A percentile compares a stretch with the other conserved stretches of the same genome.
phyloP scores from a whole-genome alignment of 768 basidiomycete genomes.

The Fistulinella prunicolor region DNA sequence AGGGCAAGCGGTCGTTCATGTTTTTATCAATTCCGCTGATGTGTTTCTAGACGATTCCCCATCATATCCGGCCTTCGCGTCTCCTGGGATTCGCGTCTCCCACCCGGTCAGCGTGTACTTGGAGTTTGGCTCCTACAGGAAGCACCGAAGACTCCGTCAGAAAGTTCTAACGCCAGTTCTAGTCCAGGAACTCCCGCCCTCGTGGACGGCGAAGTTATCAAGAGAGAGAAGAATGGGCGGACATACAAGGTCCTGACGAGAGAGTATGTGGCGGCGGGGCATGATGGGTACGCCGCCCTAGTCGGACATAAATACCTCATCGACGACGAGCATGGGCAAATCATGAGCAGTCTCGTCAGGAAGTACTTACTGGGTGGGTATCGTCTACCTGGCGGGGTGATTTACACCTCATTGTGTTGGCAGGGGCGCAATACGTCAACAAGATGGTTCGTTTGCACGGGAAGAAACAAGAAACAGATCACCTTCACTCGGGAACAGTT shows the following conservation, averaged over 20 bases:
- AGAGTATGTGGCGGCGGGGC: constrained; percentile 77
- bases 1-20: constrained; percentile 51
- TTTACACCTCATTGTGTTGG: constrained; percentile 8
- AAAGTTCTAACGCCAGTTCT: not conserved
- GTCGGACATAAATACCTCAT: constrained; percentile 63
- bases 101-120: constrained; percentile 68
- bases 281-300: constrained; percentile 72
- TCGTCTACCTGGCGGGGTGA: not conserved
- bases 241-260: constrained; percentile 74
- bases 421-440: constrained; percentile 75
- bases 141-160: not conserved
- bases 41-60: constrained; percentile 70
- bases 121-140: constrained; percentile 60
- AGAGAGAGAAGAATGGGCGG: constrained; percentile 37
- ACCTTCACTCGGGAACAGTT: constrained; percentile 44
- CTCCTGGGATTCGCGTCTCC: constrained; percentile 78
- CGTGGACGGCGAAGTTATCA: constrained; percentile 49
- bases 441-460: constrained; percentile 45
- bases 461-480: constrained; percentile 25
- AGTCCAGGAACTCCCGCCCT: constrained; percentile 23
- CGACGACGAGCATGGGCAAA: constrained; percentile 74
- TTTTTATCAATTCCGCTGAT: not conserved
- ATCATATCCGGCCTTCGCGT: constrained; percentile 84
- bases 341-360: constrained; percentile 73
- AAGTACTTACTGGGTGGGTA: constrained; percentile 70